A percentile compares a stretch with the other conserved stretches of the same genome.
Conservation (phyloP, 768 basidiomycete genomes). For the Tricholoma terreum region DNA sequence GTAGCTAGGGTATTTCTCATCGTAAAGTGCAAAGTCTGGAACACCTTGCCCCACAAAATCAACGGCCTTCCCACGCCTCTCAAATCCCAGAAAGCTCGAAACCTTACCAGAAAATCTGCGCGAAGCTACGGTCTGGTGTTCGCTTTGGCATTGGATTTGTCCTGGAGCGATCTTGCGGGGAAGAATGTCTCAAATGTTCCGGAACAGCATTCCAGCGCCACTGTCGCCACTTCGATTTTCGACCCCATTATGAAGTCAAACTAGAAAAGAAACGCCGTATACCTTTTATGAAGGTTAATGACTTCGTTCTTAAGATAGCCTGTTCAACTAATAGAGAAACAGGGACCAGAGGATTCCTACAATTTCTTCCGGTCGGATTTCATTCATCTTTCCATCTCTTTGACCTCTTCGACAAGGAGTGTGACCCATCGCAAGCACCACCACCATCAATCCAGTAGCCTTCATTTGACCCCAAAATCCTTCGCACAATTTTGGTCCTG, state of each 20-base stretch:
- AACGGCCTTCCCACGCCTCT: slow-evolving; percentile 12
- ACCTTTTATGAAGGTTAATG: slow-evolving; percentile 47
- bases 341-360: slow-evolving; percentile 69
- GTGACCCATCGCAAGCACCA: slow-evolving; percentile 6
- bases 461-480: slow-evolving; percentile 82
- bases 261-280: slow-evolving; percentile 46
- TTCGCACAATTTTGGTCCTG: slow-evolving; percentile 92
- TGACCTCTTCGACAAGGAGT: slow-evolving; percentile 59
- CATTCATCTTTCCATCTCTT: slow-evolving; percentile 86
- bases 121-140: slow-evolving; percentile 80
- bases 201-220: slow-evolving; percentile 66
- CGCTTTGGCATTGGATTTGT: slow-evolving; percentile 83
- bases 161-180: slow-evolving; percentile 78
- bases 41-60: slow-evolving; percentile 17
- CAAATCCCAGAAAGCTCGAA: slow-evolving; percentile 19
- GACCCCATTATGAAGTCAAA: slow-evolving; percentile 74
- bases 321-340: slow-evolving; percentile 7
- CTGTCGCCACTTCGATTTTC: slow-evolving; percentile 79
- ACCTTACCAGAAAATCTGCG: slow-evolving; percentile 68
- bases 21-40: slow-evolving; percentile 14
- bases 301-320: background rate
- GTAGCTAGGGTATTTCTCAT: background rate
- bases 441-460: slow-evolving; percentile 50
- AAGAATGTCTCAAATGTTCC: slow-evolving; percentile 59
- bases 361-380: slow-evolving; percentile 90